These are phyloP conservation scores for Trametes elegans DNA, from an alignment of 768 basidiomycete genomes.

Conservation along the genomic window DNA sequence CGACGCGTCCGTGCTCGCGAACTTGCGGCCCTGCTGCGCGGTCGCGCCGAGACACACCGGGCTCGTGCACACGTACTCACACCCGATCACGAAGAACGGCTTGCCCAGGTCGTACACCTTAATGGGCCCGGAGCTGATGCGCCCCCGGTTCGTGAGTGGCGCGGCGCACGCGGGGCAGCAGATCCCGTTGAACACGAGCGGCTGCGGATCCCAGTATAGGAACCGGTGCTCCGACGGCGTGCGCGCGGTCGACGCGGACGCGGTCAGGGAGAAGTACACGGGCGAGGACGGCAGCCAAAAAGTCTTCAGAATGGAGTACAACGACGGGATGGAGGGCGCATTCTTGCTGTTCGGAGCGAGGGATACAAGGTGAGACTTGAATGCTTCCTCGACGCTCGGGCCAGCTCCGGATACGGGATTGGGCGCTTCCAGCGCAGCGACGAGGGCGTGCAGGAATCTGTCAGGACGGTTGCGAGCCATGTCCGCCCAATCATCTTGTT, in stretches of 20 bases:
- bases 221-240: conserved; percentile 74
- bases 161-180: conserved; percentile 64
- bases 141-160: conserved; percentile 63
- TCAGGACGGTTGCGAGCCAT: conserved; percentile 55
- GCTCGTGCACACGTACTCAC: conserved; percentile 70
- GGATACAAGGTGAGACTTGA: conserved; percentile 72
- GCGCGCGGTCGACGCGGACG: conserved; percentile 64
- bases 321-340: conserved; percentile 53
- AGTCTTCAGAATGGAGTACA: conserved; percentile 77
- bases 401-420: conserved; percentile 61
- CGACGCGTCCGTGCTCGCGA: conserved; percentile 68
- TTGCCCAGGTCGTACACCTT: conserved; percentile 79
- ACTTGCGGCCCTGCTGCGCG: conserved; percentile 56
- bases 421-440: conserved; percentile 58
- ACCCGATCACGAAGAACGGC: conserved; percentile 84
- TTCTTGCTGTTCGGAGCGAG: conserved; percentile 49
- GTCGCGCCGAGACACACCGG: conserved; percentile 41
- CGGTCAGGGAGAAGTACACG: conserved; percentile 72
- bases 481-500: conserved; percentile 64
- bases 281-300: conserved; percentile 85
- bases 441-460: conserved; percentile 53
- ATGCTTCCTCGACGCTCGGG: conserved; percentile 71
- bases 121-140: conserved; percentile 70
- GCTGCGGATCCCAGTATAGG: conserved; percentile 86
- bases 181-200: conserved; percentile 80